Percentiles rank a stretch among this genome's conserved stretches.
These are phyloP conservation scores for Teunomyces atbi DNA, from an alignment of 805 yeast species.

Conservation along the genomic window DNA sequence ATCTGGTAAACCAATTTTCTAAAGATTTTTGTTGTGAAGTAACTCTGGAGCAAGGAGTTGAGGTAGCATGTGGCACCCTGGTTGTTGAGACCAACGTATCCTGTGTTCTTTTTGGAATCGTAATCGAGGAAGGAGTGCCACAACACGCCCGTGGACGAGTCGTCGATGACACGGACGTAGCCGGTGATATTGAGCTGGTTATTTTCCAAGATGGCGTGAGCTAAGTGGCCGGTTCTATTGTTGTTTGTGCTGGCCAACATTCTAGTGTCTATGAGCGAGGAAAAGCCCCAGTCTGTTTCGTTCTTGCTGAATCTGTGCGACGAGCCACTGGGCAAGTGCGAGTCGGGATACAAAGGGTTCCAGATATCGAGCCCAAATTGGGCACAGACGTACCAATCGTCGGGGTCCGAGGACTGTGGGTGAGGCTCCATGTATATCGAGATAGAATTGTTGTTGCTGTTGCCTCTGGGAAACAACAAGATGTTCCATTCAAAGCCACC, in stretches of 20 bases:
- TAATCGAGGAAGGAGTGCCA: slow-evolving; percentile 87
- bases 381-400: slow-evolving; percentile 85
- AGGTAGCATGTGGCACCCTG: slow-evolving; percentile 99
- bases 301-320: slow-evolving; percentile 72
- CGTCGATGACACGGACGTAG: slow-evolving; percentile 73
- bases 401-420: slow-evolving; percentile 31
- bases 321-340: slow-evolving; percentile 61
- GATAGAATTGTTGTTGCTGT: slow-evolving; percentile 48
- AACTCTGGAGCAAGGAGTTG: slow-evolving; percentile 87
- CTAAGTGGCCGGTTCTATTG: slow-evolving; percentile 17
- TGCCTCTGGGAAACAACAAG: slow-evolving; percentile 76
- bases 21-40: slow-evolving; percentile 79
- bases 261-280: slow-evolving; percentile 63
- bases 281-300: slow-evolving; percentile 96
- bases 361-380: slow-evolving; percentile 85
- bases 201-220: slow-evolving; percentile 45
- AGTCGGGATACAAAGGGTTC: slow-evolving; percentile 68
- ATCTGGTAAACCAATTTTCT: slow-evolving; percentile 85
- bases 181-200: slow-evolving; percentile 70
- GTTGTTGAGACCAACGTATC: slow-evolving; percentile 88
- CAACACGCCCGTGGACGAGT: slow-evolving; percentile 84
- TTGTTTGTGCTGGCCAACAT: slow-evolving; percentile 39
- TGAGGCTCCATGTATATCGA: slow-evolving; percentile 83
- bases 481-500: slow-evolving; percentile 70
- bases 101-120: slow-evolving; percentile 84